Base-by-base conservation (phyloP, 352 stramenopile genomes). In the Blastocystis sp. region DNA sequence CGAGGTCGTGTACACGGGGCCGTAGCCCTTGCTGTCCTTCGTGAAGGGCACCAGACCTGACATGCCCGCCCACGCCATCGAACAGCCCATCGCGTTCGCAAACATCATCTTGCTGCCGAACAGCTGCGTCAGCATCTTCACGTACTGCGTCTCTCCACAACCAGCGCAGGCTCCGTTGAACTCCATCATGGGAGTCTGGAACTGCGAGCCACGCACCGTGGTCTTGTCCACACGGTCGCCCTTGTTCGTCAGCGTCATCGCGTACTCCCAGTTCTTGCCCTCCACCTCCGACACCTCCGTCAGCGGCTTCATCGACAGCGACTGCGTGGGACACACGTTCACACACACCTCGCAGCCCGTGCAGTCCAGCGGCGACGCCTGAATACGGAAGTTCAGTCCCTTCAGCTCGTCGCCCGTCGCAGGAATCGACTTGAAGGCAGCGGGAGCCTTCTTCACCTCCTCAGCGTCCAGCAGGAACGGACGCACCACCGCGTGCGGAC, bases 61-160 rank as follows among this genome's bases (percentile, higher is more conserved):
- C 11, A 79, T 88, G 38, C 88, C 89, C 42, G 88, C 88, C 89
- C 89, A 91, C 64, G 90, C 90, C 6, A 87, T 89, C 27, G 38
- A 86, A 57, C 89, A 91, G 2, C 89, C 89, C 53, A 89, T 92
- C 16, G 90, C 88, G 88, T 92, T 90, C 0, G 90, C 89, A 77
- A 92, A 89, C 6, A 92, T 84, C 87, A 92, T 90, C 0, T 89
- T 87, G 54, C 91, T 88, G 34, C 90, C 90, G 84, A 92, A 92
- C 27, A n/a, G n/a, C n/a, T n/a, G n/a, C n/a, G n/a, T n/a, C n/a
- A n/a, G n/a, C n/a, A n/a, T n/a, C n/a, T n/a, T n/a, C n/a, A n/a
- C n/a, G n/a, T n/a, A n/a, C n/a, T n/a, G n/a, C n/a, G n/a, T n/a
- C n/a, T n/a, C n/a, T n/a, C n/a, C n/a, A n/a, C n/a, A n/a, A n/a